Percentiles rank a stretch among this genome's conserved stretches.
phyloP scores from a whole-genome alignment of 805 yeast species.

The Barnettozyma salicaria region DNA sequence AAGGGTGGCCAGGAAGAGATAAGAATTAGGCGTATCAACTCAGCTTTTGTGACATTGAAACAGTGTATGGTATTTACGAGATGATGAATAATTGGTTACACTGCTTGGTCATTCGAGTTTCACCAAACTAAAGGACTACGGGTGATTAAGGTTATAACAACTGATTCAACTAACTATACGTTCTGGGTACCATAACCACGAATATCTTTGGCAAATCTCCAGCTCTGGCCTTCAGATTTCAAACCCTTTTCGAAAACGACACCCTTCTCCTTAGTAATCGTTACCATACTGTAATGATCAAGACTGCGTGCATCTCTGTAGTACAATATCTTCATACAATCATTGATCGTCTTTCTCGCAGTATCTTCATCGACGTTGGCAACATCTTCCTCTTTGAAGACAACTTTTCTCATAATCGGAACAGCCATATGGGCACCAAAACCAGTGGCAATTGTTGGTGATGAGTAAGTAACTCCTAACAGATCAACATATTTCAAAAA shows the following conservation, averaged over 20 bases:
- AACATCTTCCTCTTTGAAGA: slow-evolving; percentile 73
- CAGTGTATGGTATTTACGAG: too few species aligned
- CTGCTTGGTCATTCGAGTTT: background rate
- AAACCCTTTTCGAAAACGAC: slow-evolving; percentile 61
- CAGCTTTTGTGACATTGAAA: too few species aligned
- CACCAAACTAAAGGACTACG: background rate
- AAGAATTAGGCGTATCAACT: too few species aligned
- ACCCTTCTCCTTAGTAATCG: slow-evolving; percentile 58
- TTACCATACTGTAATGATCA: slow-evolving; percentile 77
- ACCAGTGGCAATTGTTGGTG: slow-evolving; percentile 92
- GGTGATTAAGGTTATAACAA: background rate
- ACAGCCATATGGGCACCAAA: slow-evolving; percentile 93
- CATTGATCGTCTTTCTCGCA: slow-evolving; percentile 71
- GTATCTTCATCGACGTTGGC: slow-evolving; percentile 61
- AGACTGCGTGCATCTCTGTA: slow-evolving; percentile 95
- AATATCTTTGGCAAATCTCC: slow-evolving; percentile 87
- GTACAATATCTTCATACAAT: slow-evolving; percentile 89
- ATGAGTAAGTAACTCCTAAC: slow-evolving; percentile 82
- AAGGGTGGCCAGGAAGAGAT: too few species aligned
- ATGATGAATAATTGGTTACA: too few species aligned
- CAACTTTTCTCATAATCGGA: slow-evolving; percentile 81
- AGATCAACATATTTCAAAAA: slow-evolving; percentile 83
- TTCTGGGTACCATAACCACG: slow-evolving; percentile 83
- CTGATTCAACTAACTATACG: slow-evolving; percentile 24
- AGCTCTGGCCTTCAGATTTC: slow-evolving; percentile 68